Percentiles rank a stretch among this genome's conserved stretches.
Conservation (phyloP, 2,329 filamentous ascomycete species). For the Cladosporium austrohemisphaericum region DNA sequence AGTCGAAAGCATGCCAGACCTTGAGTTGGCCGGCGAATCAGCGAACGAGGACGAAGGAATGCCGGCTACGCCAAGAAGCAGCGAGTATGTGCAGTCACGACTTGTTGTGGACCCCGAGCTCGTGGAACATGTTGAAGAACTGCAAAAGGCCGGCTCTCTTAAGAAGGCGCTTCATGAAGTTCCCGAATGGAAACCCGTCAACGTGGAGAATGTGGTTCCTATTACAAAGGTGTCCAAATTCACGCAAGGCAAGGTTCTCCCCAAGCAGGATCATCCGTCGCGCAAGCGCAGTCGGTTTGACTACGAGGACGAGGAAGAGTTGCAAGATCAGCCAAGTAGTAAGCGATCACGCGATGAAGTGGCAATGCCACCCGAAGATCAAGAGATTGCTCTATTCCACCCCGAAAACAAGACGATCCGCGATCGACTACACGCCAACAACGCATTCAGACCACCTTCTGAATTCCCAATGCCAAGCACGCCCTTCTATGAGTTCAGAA, state of each 20-base stretch:
- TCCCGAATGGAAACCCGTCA: conserved; percentile 18
- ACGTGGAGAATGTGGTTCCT: background rate
- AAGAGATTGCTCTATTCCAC: conserved; percentile 80
- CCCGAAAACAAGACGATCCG: conserved; percentile 85
- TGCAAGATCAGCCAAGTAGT: conserved; percentile 34
- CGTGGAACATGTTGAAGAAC: conserved; percentile 21
- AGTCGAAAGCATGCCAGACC: conserved; percentile 24
- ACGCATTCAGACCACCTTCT: conserved; percentile 88
- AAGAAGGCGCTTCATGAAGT: conserved; percentile 27
- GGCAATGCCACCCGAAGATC: conserved; percentile 64
- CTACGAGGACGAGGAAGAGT: conserved; percentile 65
- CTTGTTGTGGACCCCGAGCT: conserved; percentile 31
- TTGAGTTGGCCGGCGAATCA: conserved; percentile 30
- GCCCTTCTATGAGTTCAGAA: conserved; percentile 82
- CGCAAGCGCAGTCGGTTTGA: conserved; percentile 78
- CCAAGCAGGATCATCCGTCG: conserved; percentile 62
- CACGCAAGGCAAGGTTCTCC: conserved; percentile 72
- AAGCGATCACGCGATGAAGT: conserved; percentile 38
- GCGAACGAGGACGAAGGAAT: conserved; percentile 29
- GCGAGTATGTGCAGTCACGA: conserved; percentile 17
- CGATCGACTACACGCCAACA: conserved; percentile 83
- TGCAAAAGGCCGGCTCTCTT: conserved; percentile 27
- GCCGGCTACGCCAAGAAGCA: conserved; percentile 26
- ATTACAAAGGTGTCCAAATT: conserved; percentile 67
- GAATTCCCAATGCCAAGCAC: conserved; percentile 88